Base-by-base conservation (phyloP, 1,284 basidiomycete species). In the Fomitopsis pinicola region DNA sequence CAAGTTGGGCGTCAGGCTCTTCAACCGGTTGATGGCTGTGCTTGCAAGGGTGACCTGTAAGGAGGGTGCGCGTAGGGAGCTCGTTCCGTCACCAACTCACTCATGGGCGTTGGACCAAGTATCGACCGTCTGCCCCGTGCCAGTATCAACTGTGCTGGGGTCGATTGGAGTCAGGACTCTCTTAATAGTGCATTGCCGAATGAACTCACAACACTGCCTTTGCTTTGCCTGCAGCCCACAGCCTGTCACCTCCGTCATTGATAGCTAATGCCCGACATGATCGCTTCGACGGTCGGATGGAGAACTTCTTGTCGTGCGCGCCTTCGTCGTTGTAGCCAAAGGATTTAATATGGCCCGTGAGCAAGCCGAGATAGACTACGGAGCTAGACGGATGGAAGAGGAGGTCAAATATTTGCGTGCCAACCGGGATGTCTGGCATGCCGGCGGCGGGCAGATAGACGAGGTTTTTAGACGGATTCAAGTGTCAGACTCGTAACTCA, bases 351-450 rank as follows among this genome's bases (percentile, higher is more conserved):
- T 92, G 84, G 42, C 95, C 95, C 0, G 90, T 90, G 35, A 98
- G 80, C 2, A 97, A 83, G 0, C 87, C 92, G 0, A 89, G 81
- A 72, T 91, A 95, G 9, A 96, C 83, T 19, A 87, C 79, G 0
- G 86, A 75, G 42, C 83, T 72, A 1, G 77, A 79, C 0, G 95
- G 95, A 69, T 96, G 93, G 71, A 97, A 97, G 1, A 81, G 84
- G 52, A 97, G 79, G 77, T 97, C 95, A 73, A 97, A 96, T 42
- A 95, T 87, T 74, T 97, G 91, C 26, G 86, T 84, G 56, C 85
- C 86, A 46, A 89, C 81, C 33, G 80, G 77, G 57, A 93, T 86
- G 75, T 91, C 87, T 57, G 90, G 85, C 90, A 91, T 91, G 26
- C 10, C 42, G 6, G 38, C 38, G 14, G 22, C 22, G 22, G 22